Conservation (phyloP, 1,284 basidiomycete species). For the Sporisorium exsertum region DNA sequence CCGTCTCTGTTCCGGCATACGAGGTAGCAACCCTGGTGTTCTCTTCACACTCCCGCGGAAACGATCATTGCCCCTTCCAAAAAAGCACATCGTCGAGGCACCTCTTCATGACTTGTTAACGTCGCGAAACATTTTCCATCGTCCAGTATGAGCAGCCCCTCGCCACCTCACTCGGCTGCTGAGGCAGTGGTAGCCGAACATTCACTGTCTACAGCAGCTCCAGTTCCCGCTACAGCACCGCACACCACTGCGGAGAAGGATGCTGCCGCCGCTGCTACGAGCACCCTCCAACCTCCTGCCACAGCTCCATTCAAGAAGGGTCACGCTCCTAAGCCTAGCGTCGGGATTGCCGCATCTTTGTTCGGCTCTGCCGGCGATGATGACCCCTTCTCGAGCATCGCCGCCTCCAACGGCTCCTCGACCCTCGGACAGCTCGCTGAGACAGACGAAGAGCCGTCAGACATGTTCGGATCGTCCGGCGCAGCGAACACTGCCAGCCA, state of each 20-base stretch:
- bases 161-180: constrained; percentile 16
- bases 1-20: neutral
- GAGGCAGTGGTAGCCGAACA: constrained; percentile 2
- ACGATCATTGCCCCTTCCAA: neutral
- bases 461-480: constrained; percentile 30
- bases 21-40: no score
- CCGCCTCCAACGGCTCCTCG: constrained; percentile 20
- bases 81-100: neutral
- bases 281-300: constrained; percentile 6
- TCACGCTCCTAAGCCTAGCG: constrained; percentile 54
- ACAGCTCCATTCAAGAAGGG: constrained; percentile 24
- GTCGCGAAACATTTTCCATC: neutral
- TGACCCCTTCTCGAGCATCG: constrained; percentile 56
- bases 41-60: neutral
- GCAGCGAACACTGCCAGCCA: neutral
- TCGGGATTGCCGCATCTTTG: constrained; percentile 60
- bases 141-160: constrained; percentile 29
- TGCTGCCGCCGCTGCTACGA: neutral
- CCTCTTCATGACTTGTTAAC: constrained; percentile 4
- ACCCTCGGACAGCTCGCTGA: constrained; percentile 27
- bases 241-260: constrained; percentile 4
- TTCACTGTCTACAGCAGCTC: neutral
- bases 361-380: constrained; percentile 58
- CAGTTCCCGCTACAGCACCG: constrained; percentile 1
- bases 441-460: constrained; percentile 25